Evolutionary conservation across 2,329 filamentous ascomycete species (phyloP), one percentile per base, ranked within the genome.

Genomic region (Lasiodiplodia gonubiensis): DNA sequence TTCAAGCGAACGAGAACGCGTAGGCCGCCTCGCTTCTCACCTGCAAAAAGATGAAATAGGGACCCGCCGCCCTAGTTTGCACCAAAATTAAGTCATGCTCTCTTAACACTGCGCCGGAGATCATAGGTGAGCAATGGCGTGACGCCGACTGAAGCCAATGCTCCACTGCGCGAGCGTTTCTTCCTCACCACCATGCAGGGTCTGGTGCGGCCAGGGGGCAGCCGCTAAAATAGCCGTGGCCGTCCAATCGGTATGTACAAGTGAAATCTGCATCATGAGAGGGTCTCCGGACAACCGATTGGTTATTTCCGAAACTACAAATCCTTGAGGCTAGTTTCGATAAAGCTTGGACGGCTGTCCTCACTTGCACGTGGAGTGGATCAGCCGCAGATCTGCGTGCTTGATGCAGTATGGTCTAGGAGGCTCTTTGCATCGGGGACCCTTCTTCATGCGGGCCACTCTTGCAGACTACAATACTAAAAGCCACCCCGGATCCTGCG

Each of bases 281-380:
- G 30, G 27, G 11, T 35, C 25, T 33, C 52, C 52, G 52, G 27
- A 18, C 27, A 6, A 35, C 2, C 21, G 7, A 7, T 23, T 4
- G 10, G 12, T 27, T 27, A 54, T 54, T 35, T 54, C 52, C 52
- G 52, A 37, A 8, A 8, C 6, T 30, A n/a, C 52, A 54, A 16
- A 21, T 54, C 52, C 52, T 14, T 7, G 18, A 21, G 30, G 25
- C 30, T 54, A 54, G 52, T 54, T 27, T 35, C 52, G 52, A 30
- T 33, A 54, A 35, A 54, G 27, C 52, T 35, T 37, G 16, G 52
- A 54, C 52, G 11, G 30, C 7, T n/a, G 27, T 10, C 18, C 30
- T 54, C 52, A 35, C 27, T 37, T 18, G 30, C 52, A 54, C 52
- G 52, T 54, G 52, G 30, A 33, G 52, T 54, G 52, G 52, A 54